Conservation (phyloP, 2,329 filamentous ascomycete genomes). For the Aspergillus cejpii region DNA sequence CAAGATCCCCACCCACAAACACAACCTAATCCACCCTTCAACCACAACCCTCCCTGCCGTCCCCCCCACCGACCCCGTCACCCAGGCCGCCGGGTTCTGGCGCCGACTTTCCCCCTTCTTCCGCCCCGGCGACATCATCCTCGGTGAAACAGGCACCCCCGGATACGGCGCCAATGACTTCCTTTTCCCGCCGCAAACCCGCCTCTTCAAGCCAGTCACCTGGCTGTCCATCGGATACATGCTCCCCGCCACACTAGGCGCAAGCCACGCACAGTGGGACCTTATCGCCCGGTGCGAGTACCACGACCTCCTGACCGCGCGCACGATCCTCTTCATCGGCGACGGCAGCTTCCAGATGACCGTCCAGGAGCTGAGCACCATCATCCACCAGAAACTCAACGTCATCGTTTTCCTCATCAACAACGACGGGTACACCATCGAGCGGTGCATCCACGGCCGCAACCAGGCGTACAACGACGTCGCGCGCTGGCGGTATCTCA, state of each 20-base stretch:
- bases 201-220: constrained; percentile 48
- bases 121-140: constrained; percentile 48
- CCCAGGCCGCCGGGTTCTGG: constrained; percentile 49
- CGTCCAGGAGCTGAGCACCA: constrained; percentile 59
- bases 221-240: constrained; percentile 59
- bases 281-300: constrained; percentile 8
- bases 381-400: constrained; percentile 50
- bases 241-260: constrained; percentile 52
- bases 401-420: constrained; percentile 51
- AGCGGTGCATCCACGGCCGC: constrained; percentile 52
- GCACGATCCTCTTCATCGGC: constrained; percentile 54
- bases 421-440: constrained; percentile 55
- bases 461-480: constrained; percentile 52
- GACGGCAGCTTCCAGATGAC: constrained; percentile 62
- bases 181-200: constrained; percentile 45
- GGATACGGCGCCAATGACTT: constrained; percentile 50
- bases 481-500: constrained; percentile 47
- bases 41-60: constrained; percentile 43
- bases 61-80: constrained; percentile 29
- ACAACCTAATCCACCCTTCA: constrained; percentile 10
- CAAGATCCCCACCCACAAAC: constrained; percentile 41
- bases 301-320: constrained; percentile 19
- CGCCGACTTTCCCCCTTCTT: constrained; percentile 44
- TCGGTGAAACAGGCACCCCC: constrained; percentile 55
- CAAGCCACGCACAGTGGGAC: constrained; percentile 46